Evolutionary conservation across 768 basidiomycete species (phyloP).

Genomic region (Pulveroboletus sp.): DNA sequence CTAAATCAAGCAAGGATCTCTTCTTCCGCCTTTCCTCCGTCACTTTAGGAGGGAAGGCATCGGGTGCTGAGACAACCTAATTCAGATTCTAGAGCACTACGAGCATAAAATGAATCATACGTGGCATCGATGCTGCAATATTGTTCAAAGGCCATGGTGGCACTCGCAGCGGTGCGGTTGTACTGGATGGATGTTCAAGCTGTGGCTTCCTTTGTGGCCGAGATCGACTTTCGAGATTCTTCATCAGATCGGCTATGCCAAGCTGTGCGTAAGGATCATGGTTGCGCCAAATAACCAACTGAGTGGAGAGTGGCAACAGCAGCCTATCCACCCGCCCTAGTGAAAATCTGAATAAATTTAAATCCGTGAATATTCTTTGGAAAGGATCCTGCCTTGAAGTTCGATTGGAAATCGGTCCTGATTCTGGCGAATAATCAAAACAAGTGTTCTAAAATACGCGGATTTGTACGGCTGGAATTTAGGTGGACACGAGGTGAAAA

Average conservation of each 20-base stretch:
- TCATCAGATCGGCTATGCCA: slow-evolving; percentile 33
- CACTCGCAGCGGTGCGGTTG: slow-evolving; percentile 10
- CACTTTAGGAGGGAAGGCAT: slow-evolving; percentile 30
- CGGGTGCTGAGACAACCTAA: slow-evolving; percentile 34
- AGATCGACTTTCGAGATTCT: slow-evolving; percentile 12
- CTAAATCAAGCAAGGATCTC: slow-evolving; percentile 5
- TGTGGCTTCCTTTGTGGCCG: slow-evolving; percentile 15
- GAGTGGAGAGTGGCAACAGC: slow-evolving; percentile 32
- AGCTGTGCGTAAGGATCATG: slow-evolving; percentile 32
- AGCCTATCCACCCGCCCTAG: slow-evolving; percentile 32
- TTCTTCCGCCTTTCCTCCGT: slow-evolving; percentile 15
- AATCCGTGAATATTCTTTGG: background rate
- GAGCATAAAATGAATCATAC: slow-evolving; percentile 24
- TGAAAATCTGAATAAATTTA: background rate
- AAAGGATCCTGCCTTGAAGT: slow-evolving; percentile 21
- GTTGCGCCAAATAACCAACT: slow-evolving; percentile 27
- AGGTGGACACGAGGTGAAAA: slow-evolving; percentile 44
- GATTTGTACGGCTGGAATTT: slow-evolving; percentile 40
- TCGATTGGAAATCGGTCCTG: slow-evolving; percentile 24
- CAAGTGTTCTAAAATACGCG: slow-evolving; percentile 48
- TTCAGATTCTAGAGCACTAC: slow-evolving; percentile 2
- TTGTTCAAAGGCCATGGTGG: slow-evolving; percentile 26
- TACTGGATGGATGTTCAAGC: slow-evolving; percentile 13
- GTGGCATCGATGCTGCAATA: slow-evolving; percentile 34
- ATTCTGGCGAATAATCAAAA: slow-evolving; percentile 36